Conservation (phyloP, 352 stramenopile genomes). For the Pythium rhizo-oryzae region DNA sequence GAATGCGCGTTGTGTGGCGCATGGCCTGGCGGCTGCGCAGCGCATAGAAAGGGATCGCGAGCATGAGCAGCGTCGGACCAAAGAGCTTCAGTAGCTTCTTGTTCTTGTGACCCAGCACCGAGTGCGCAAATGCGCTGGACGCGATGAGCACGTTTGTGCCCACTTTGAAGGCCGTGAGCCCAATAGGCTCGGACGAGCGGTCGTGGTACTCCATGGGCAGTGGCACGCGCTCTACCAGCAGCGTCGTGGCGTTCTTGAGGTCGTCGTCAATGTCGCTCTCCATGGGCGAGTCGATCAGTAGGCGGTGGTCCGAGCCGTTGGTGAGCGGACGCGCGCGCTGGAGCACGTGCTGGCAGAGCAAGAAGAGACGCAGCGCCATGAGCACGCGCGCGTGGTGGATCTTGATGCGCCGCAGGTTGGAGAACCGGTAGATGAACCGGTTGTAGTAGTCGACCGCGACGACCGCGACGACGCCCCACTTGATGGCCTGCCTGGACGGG, state of each 20-base stretch:
- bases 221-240: constrained; percentile 81
- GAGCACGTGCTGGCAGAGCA: constrained; percentile 84
- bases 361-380: constrained; percentile 82
- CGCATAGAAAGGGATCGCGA: constrained; percentile 84
- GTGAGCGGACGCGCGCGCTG: constrained; percentile 72
- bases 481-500: constrained; percentile 63
- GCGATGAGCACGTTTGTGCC: constrained; percentile 78
- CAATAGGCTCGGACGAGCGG: constrained; percentile 74
- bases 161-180: constrained; percentile 85
- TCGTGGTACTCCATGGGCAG: constrained; percentile 86
- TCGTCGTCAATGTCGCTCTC: constrained; percentile 89
- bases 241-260: constrained; percentile 79
- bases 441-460: constrained; percentile 77
- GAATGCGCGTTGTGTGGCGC: constrained; percentile 72
- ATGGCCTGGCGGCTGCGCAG: constrained; percentile 73
- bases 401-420: constrained; percentile 83
- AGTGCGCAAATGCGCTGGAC: constrained; percentile 79
- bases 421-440: constrained; percentile 79
- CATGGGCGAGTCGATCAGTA: constrained; percentile 85
- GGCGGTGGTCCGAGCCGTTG: constrained; percentile 70
- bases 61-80: constrained; percentile 55
- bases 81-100: constrained; percentile 66
- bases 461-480: constrained; percentile 56
- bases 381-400: constrained; percentile 83
- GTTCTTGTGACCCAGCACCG: constrained; percentile 63